phyloP scores from a whole-genome alignment of 768 basidiomycete genomes.

The Tylopilus balloui region DNA sequence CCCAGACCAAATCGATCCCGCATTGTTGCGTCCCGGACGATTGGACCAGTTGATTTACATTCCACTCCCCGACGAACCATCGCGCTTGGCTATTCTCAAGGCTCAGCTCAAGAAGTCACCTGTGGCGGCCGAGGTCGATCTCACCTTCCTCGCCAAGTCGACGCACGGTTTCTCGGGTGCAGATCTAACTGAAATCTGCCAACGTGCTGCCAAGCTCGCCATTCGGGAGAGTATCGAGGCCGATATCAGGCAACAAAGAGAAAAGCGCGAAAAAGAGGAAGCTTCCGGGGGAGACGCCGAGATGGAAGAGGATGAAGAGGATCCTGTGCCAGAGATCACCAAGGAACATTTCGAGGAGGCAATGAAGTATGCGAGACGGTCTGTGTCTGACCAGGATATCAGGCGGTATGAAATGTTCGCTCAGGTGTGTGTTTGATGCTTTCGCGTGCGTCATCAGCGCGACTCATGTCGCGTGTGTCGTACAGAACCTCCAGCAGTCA shows the following conservation, averaged over 20 bases:
- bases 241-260: constrained; percentile 77
- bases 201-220: constrained; percentile 94
- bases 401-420: constrained; percentile 98
- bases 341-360: constrained; percentile 97
- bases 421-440: constrained; percentile 48
- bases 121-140: constrained; percentile 75
- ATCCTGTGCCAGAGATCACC: constrained; percentile 88
- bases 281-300: constrained; percentile 62
- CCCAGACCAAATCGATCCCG: constrained; percentile 92
- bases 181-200: constrained; percentile 99
- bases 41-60: constrained; percentile 99
- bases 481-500: constrained; percentile 82
- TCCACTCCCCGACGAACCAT: constrained; percentile 91
- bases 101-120: constrained; percentile 93
- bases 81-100: constrained; percentile 86
- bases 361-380: constrained; percentile 95
- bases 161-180: constrained; percentile 99
- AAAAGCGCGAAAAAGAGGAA: constrained; percentile 78
- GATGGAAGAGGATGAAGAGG: constrained; percentile 62
- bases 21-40: constrained; percentile 93
- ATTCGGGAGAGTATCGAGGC: constrained; percentile 93
- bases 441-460: neutral
- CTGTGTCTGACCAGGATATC: constrained; percentile 95
- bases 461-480: constrained; percentile 3
- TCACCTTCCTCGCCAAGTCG: constrained; percentile 80